Base-by-base conservation (phyloP, 2,329 filamentous ascomycete species). In the Botrytis aclada region DNA sequence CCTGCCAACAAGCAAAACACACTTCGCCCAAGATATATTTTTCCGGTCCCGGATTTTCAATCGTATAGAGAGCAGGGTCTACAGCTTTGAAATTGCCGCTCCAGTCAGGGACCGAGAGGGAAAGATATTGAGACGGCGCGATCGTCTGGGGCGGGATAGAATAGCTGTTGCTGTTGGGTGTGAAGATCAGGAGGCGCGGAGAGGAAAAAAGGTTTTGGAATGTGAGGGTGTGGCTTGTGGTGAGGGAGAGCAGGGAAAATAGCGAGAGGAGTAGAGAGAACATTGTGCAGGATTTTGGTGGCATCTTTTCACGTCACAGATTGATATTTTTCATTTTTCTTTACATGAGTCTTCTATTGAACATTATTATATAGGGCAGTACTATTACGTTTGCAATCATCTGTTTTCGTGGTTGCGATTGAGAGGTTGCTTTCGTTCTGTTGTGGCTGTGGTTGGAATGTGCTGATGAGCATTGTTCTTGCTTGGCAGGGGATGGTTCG, bases 181-280 rank as follows among this genome's bases (percentile, higher is more conserved):
- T 56, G 54, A 61, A 61, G 2, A 60, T 56, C 2, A 70, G 20
- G 32, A 70, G 67, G 1, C 67, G 67, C 0, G 67, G 7, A 14
- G 37, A 34, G 14, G 66, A 34, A 16, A 70, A 70, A 22, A 70
- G 67, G 20, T 70, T 70, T 25, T 70, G 51, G 39, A 70, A 70
- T 45, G 67, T 34, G n/a, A 61, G 29, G 39, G 67, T 70, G 39
- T 70, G 51, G 39, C n/a, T 37, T 32, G 56, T 18, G 51, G 41
- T 8, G 51, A 61, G 32, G 39, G 56, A 34, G 16, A 61, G 25
- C 16, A 56, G 47, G 25, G 12, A 22, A 20, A 34, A 37, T 3
- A 65, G 4, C 16, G 29, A 12, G 10, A 47, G 5, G 43, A 37
- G 43, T 6, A 18, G 20, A 29, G 16, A n/a, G 9, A 65, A 18